phyloP scores from a whole-genome alignment of 2,329 filamentous ascomycete genomes.

The Diplodia intermedia region DNA sequence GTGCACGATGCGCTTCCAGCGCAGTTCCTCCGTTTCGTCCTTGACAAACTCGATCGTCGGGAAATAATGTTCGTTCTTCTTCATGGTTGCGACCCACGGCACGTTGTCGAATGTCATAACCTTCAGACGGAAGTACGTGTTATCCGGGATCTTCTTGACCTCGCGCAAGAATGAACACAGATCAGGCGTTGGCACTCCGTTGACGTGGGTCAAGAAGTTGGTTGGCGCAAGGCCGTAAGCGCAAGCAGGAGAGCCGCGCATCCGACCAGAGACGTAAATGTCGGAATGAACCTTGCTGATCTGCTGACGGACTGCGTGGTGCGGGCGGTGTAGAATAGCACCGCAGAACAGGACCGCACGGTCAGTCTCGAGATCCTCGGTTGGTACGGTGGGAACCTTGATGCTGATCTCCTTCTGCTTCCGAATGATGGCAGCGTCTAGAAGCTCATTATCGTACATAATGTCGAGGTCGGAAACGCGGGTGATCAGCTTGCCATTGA shows the following conservation, averaged over 20 bases:
- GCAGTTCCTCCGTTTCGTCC: conserved; percentile 58
- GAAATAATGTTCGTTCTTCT: conserved; percentile 98
- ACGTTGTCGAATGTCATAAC: conserved; percentile 99
- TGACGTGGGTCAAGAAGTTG: conserved; percentile 97
- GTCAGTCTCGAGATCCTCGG: conserved; percentile 89
- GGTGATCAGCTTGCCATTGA: conserved; percentile 92
- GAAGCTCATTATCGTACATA: conserved; percentile 87
- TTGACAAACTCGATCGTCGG: conserved; percentile 71
- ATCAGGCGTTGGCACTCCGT: conserved; percentile 83
- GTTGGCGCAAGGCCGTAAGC: conserved; percentile 93
- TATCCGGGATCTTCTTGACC: conserved; percentile 88
- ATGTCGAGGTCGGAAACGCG: conserved; percentile 91
- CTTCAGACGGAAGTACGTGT: conserved; percentile 96
- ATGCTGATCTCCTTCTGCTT: conserved; percentile 80
- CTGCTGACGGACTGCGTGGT: conserved; percentile 95
- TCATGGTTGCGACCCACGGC: conserved; percentile 99
- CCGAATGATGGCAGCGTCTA: conserved; percentile 86
- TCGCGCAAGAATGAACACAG: conserved; percentile 80
- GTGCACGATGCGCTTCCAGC: conserved; percentile 66
- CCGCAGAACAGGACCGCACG: conserved; percentile 94
- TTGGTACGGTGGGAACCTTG: conserved; percentile 82
- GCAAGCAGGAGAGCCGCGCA: conserved; percentile 78
- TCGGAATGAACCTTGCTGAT: conserved; percentile 96
- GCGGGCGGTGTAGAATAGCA: conserved; percentile 88
- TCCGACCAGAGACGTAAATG: conserved; percentile 90